Conservation (phyloP, 2,329 filamentous ascomycete species). For the Phaeosphaeriaceae sp. region DNA sequence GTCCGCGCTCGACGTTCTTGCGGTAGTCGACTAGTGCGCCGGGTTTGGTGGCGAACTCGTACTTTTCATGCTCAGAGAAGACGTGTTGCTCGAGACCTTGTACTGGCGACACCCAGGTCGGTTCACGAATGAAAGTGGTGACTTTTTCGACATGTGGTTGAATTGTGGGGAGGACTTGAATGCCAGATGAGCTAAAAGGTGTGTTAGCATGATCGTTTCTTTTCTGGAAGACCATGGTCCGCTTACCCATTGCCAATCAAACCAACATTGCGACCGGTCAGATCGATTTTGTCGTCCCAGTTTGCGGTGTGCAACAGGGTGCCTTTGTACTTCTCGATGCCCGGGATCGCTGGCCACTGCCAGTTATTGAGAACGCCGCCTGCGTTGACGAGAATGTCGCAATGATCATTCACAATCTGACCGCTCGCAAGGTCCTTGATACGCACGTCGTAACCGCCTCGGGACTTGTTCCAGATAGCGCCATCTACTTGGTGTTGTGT, state of each 20-base stretch:
- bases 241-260: slow-evolving; percentile 60
- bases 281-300: slow-evolving; percentile 61
- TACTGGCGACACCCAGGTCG: slow-evolving; percentile 59
- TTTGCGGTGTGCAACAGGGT: slow-evolving; percentile 62
- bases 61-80: slow-evolving; percentile 51
- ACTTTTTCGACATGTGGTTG: slow-evolving; percentile 54
- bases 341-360: slow-evolving; percentile 61
- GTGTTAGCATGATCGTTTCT: background rate
- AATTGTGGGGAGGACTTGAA: slow-evolving; percentile 61
- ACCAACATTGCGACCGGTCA: slow-evolving; percentile 57
- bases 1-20: slow-evolving; percentile 54
- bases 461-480: slow-evolving; percentile 47
- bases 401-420: slow-evolving; percentile 49
- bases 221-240: background rate
- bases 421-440: slow-evolving; percentile 40
- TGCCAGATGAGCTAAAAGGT: slow-evolving; percentile 58
- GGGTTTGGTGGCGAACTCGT: slow-evolving; percentile 52
- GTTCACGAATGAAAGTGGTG: slow-evolving; percentile 59
- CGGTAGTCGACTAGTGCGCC: slow-evolving; percentile 50
- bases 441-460: slow-evolving; percentile 46
- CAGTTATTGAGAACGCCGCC: slow-evolving; percentile 60
- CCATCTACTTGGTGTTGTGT: slow-evolving; percentile 41
- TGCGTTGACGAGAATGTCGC: slow-evolving; percentile 58
- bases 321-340: slow-evolving; percentile 60
- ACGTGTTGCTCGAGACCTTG: slow-evolving; percentile 53